These are phyloP conservation scores for Dalechampia spathulata DNA, from an alignment of 441 rosid genomes.

Conservation along the genomic window DNA sequence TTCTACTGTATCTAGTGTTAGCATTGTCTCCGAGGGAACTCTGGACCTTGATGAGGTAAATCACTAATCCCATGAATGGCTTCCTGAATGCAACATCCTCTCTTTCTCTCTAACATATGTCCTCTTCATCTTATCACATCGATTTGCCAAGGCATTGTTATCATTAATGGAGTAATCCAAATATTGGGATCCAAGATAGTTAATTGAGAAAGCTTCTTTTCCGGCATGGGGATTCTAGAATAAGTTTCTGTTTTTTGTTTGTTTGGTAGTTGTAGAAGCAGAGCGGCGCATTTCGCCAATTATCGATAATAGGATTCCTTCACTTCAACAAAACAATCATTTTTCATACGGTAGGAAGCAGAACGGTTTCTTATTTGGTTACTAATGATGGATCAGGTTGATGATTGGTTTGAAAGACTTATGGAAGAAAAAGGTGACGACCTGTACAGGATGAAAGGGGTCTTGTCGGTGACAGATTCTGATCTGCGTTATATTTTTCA, in stretches of 20 bases:
- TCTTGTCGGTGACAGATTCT: constrained; percentile 35
- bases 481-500: constrained; percentile 55
- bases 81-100: background rate
- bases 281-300: too few relatives aligned
- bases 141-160: too few relatives aligned
- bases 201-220: too few relatives aligned
- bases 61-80: background rate
- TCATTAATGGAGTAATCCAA: background rate
- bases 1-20: constrained; percentile 59
- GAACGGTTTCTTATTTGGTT: background rate
- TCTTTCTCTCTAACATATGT: background rate
- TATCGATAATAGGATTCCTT: background rate
- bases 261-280: too few relatives aligned
- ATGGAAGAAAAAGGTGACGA: constrained; percentile 71
- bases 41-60: constrained; percentile 73
- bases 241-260: too few relatives aligned
- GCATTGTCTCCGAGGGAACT: constrained; percentile 59
- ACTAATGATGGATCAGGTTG: constrained; percentile 37
- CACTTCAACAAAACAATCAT: background rate
- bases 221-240: too few relatives aligned
- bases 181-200: too few relatives aligned
- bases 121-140: background rate
- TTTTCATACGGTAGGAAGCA: background rate
- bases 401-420: constrained; percentile 69
- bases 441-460: constrained; percentile 72